Evolutionary conservation across 768 basidiomycete species (phyloP).

Genomic region (Russula virescens): DNA sequence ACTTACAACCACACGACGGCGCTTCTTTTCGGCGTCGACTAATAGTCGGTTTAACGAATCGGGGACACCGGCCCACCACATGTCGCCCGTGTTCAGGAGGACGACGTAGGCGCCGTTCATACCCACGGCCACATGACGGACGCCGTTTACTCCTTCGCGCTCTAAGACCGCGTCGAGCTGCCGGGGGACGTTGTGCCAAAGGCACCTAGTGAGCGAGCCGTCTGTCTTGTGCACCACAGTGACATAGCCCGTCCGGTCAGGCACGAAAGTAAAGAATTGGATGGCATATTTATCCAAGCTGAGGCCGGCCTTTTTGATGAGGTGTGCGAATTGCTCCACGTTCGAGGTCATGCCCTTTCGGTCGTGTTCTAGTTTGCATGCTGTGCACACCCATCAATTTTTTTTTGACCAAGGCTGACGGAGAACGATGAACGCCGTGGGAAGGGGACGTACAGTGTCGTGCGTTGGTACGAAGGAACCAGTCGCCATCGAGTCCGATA

Average conservation of each 20-base stretch:
- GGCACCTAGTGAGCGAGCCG: background rate
- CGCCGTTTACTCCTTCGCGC: background rate
- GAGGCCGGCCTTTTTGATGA: background rate
- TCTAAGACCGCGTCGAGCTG: conserved; percentile 6
- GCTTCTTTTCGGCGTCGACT: background rate
- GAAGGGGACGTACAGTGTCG: conserved; percentile 15
- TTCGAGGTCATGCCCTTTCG: background rate
- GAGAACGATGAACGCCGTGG: background rate
- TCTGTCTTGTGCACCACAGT: conserved; percentile 10
- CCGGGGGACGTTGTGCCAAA: conserved; percentile 9
- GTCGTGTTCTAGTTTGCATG: conserved; percentile 4
- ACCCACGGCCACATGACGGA: conserved; percentile 16
- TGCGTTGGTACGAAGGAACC: conserved; percentile 15
- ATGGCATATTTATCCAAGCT: conserved; percentile 4
- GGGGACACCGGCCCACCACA: conserved; percentile 8
- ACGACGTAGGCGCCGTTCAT: conserved; percentile 8
- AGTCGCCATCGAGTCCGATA: conserved; percentile 14
- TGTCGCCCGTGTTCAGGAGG: conserved; percentile 5
- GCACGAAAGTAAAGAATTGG: conserved; percentile 15
- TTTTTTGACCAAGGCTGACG: background rate
- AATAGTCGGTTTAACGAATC: background rate
- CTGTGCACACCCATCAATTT: background rate
- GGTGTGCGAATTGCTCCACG: conserved; percentile 7
- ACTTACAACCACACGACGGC: background rate
- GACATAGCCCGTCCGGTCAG: conserved; percentile 10